Evolutionary conservation across 345 rosid genomes (phyloP), one percentile per base, ranked within the genome.

Genomic region (Microthlaspi erraticum): DNA sequence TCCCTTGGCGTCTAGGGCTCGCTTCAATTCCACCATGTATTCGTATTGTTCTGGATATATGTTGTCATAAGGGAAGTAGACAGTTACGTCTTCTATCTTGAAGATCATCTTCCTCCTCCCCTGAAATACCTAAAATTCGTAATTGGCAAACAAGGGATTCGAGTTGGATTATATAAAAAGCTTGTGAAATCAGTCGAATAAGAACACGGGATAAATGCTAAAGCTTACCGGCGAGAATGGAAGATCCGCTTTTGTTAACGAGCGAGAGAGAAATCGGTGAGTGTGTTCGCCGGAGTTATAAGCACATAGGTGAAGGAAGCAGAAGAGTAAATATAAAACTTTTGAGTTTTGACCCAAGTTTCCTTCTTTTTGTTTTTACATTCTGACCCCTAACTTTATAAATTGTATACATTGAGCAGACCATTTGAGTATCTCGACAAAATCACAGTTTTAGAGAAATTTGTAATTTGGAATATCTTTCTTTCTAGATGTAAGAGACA

Each of bases 21-120:
- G 96, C 76, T 94, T 94, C 12, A 91, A 86, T 76, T 94, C 99
- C 61, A 94, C 70, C 99, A 94, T 89, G 85, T 94, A 91, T 5
- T 88, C 68, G 74, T 94, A 88, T 45, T 94, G 98, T 72, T 94
- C 98, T 3, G 98, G 99, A 62, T 94, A 94, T 65, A 94, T 94
- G 80, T 88, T 76, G 64, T 94, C 98, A 77, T 94, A 94, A 0
- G 98, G 98, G 75, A 94, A 94, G 78, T 88, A 94, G 17, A 89
- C 98, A 0, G 87, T 83, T 32, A 91, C 95, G 43, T 94, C 90
- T 72, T 91, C 99, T 23, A 94, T 83, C 64, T 80, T 85, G 86
- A 94, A 89, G 81, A 86, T 91, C 99, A 94, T 90, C 56, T 65
- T 71, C 75, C 41, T 62, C 66, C 29, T 61, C 78, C 49, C 18